Percentiles rank a stretch among this genome's conserved stretches.
Evolutionary conservation across 129 eudicot species (phyloP).

Genomic region (Flaveria bidentis): DNA sequence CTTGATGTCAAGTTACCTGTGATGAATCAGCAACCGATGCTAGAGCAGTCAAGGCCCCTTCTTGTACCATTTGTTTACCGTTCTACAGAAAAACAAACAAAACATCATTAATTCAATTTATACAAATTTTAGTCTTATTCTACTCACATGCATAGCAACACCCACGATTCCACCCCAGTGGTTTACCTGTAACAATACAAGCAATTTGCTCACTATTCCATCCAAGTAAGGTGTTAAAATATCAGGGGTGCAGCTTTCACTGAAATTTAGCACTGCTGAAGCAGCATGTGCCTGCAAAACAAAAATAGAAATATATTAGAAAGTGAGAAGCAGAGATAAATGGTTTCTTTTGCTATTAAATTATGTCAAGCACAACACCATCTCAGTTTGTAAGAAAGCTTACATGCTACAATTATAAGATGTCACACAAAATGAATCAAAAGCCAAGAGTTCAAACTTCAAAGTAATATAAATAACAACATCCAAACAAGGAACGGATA

Average conservation of each 20-base stretch:
- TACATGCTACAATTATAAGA: neutral
- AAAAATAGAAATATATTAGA: neutral
- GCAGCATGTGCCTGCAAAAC: constrained; percentile 82
- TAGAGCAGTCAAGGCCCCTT: constrained; percentile 87
- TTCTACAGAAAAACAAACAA: constrained; percentile 45
- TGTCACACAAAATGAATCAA: neutral
- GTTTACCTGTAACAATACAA: constrained; percentile 74
- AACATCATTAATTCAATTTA: neutral
- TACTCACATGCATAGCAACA: neutral
- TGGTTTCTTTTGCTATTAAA: neutral
- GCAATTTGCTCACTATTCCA: constrained; percentile 85
- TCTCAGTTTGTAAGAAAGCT: neutral
- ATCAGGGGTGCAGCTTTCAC: constrained; percentile 93
- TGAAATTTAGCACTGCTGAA: constrained; percentile 86
- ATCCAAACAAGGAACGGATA: neutral
- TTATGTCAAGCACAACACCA: neutral
- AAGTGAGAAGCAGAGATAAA: neutral
- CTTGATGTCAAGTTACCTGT: constrained; percentile 50
- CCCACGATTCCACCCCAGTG: neutral
- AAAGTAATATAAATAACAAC: neutral
- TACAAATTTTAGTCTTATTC: neutral
- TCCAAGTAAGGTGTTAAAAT: constrained; percentile 80
- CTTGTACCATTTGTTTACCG: constrained; percentile 94
- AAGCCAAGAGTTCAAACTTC: neutral
- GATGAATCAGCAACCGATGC: constrained; percentile 97